Evolutionary conservation across 140 eudicot species (phyloP), one percentile per base, ranked within the genome.

Genomic region (Flaveria floridana): DNA sequence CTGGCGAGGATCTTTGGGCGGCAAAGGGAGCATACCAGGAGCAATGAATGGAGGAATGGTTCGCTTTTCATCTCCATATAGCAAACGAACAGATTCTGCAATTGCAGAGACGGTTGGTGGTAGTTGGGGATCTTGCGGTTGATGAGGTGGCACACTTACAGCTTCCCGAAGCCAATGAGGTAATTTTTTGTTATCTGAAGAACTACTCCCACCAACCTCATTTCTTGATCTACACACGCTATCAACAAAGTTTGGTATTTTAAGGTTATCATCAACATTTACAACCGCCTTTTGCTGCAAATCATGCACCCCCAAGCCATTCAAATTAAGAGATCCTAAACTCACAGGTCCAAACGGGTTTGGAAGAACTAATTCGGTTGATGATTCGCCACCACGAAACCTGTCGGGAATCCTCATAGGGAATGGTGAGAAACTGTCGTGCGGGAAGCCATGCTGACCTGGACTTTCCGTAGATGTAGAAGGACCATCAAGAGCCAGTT

Each of bases 91-190:
- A 0, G 98, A 92, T 55, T 86, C 86, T 15, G 95, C 98, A 39
- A 92, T 82, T 50, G 97, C 96, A 10, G 96, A 90, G 13, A 90
- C 87, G 16, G 87, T 77, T 4, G 97, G 90, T 9, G 98, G 98
- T 21, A 93, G 73, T 59, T 81, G 85, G 12, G 83, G 85, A 15
- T 88, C 89, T 13, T 81, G 81, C 10, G 87, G 77, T 63, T 78
- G 80, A 7, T 78, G 80, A 11, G 89, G 61, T 3, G 92, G 86
- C 64, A 65, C 81, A 73, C 70, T 73, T 50, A 90, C 99, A 0
- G 96, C 99, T 80, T 86, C 89, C 46, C 96, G 87, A 64, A 94
- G 96, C 99, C 99, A 94, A 85, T 88, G 99, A 7, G 99, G 99
- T 71, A 94, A 78, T 71, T 73, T 82, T 30, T 79, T 84, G 59